Conservation (phyloP, 2,329 filamentous ascomycete species). For the Sporothrix pallida region DNA sequence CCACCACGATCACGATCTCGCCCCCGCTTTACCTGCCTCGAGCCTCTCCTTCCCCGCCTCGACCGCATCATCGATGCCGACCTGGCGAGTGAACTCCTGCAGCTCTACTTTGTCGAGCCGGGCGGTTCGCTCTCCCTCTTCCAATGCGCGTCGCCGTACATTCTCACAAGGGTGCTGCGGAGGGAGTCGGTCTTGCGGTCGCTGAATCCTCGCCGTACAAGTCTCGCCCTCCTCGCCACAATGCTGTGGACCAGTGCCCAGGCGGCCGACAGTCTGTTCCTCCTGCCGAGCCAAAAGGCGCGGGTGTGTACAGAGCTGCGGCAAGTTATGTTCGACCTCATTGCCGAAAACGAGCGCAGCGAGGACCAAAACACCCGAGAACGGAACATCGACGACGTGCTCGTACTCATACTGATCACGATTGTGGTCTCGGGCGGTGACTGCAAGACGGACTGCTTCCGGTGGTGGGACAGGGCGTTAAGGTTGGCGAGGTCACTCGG, state of each 20-base stretch:
- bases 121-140: constrained; percentile 53
- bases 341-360: not conserved
- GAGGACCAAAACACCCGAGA: not conserved
- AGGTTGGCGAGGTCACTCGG: constrained; percentile 48
- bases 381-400: constrained; percentile 47
- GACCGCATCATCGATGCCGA: constrained; percentile 48
- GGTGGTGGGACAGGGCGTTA: constrained; percentile 55
- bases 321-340: not conserved
- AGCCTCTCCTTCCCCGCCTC: constrained; percentile 47
- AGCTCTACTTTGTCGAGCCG: constrained; percentile 55
- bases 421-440: constrained; percentile 55
- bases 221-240: constrained; percentile 53
- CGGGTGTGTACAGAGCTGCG: constrained; percentile 42
- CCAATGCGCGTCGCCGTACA: constrained; percentile 54
- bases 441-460: constrained; percentile 55
- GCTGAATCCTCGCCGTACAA: constrained; percentile 49
- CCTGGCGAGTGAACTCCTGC: constrained; percentile 55
- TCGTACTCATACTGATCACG: constrained; percentile 53
- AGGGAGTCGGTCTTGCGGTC: constrained; percentile 52
- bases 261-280: constrained; percentile 53
- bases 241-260: constrained; percentile 57
- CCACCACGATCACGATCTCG: not conserved
- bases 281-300: constrained; percentile 50
- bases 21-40: constrained; percentile 35
- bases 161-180: constrained; percentile 54